phyloP scores from a whole-genome alignment of 371 early-diverging fungal genomes.

The Syncephalastrum racemosum region DNA sequence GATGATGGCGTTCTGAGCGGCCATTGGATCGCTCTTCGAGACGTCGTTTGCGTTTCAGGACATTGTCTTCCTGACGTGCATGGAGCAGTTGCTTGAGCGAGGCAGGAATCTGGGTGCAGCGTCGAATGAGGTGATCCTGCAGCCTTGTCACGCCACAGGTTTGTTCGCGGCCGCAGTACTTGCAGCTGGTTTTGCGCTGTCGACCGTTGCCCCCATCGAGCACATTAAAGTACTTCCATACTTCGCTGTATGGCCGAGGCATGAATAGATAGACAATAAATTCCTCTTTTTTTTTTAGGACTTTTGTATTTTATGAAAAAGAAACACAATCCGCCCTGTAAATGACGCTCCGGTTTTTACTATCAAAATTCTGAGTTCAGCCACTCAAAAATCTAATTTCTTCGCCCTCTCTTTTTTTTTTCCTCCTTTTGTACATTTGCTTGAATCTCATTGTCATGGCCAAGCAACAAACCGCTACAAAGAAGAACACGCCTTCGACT shows the following conservation, averaged over 20 bases:
- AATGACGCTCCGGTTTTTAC: too few relatives aligned
- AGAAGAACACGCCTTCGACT: too few relatives aligned
- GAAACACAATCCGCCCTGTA: too few relatives aligned
- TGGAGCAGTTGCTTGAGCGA: constrained; percentile 27
- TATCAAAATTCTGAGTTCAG: too few relatives aligned
- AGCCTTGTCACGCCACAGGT: constrained; percentile 38
- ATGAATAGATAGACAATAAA: constrained; percentile 8
- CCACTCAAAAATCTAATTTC: too few relatives aligned
- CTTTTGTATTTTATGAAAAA: too few relatives aligned
- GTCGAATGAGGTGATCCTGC: constrained; percentile 33
- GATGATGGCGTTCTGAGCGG: neutral
- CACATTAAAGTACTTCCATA: constrained; percentile 40
- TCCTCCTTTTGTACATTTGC: too few relatives aligned
- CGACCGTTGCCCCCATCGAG: constrained; percentile 19
- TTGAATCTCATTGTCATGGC: too few relatives aligned
- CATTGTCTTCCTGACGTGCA: constrained; percentile 11
- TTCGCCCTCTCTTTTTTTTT: too few relatives aligned
- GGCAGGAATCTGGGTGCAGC: constrained; percentile 27
- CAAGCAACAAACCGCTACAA: too few relatives aligned
- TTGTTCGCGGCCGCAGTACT: constrained; percentile 36
- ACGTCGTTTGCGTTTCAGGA: neutral
- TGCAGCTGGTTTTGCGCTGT: constrained; percentile 31
- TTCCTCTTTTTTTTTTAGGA: too few relatives aligned
- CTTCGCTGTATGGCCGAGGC: constrained; percentile 44
- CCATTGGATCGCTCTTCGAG: constrained; percentile 1